phyloP scores from a whole-genome alignment of 2,329 filamentous ascomycete genomes.

The Botrytis tulipae region DNA sequence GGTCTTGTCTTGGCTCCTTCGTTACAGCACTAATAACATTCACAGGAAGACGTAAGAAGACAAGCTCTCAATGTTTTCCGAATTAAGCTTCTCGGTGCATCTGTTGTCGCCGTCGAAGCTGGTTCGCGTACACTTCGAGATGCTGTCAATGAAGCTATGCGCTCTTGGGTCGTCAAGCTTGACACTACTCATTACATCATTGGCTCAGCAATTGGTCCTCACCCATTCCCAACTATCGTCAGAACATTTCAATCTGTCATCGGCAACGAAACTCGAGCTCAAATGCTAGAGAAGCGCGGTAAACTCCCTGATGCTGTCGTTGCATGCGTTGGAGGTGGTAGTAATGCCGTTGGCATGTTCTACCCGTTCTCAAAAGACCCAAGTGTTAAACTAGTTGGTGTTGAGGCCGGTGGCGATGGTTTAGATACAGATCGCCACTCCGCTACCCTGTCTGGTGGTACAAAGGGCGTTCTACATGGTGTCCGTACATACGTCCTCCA shows the following conservation, averaged over 20 bases:
- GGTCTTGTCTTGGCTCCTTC: background rate
- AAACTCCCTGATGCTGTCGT: slow-evolving; percentile 95
- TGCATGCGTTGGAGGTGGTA: slow-evolving; percentile 92
- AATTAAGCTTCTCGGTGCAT: slow-evolving; percentile 92
- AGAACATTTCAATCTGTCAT: slow-evolving; percentile 98
- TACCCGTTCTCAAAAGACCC: slow-evolving; percentile 88
- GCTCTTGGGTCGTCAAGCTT: slow-evolving; percentile 89
- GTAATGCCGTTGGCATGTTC: slow-evolving; percentile 97
- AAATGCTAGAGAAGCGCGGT: slow-evolving; percentile 80
- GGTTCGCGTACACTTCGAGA: slow-evolving; percentile 81
- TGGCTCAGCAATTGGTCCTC: slow-evolving; percentile 93
- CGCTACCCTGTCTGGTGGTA: slow-evolving; percentile 81
- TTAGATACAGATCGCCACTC: slow-evolving; percentile 82
- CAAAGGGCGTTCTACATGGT: slow-evolving; percentile 91
- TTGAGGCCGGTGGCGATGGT: slow-evolving; percentile 94
- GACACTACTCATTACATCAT: slow-evolving; percentile 98
- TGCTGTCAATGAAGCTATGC: slow-evolving; percentile 92
- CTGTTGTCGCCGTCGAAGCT: slow-evolving; percentile 88
- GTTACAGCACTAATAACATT: slow-evolving; percentile 21
- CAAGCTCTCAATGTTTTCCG: slow-evolving; percentile 98
- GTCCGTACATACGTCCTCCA: slow-evolving; percentile 95
- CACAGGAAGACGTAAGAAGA: slow-evolving; percentile 80
- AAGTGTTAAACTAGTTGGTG: slow-evolving; percentile 83
- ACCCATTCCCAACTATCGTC: slow-evolving; percentile 97
- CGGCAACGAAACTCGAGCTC: slow-evolving; percentile 87